A percentile compares a stretch with the other conserved stretches of the same genome.
phyloP scores from a whole-genome alignment of 352 stramenopile species.

The Pelagophyceae sp. region DNA sequence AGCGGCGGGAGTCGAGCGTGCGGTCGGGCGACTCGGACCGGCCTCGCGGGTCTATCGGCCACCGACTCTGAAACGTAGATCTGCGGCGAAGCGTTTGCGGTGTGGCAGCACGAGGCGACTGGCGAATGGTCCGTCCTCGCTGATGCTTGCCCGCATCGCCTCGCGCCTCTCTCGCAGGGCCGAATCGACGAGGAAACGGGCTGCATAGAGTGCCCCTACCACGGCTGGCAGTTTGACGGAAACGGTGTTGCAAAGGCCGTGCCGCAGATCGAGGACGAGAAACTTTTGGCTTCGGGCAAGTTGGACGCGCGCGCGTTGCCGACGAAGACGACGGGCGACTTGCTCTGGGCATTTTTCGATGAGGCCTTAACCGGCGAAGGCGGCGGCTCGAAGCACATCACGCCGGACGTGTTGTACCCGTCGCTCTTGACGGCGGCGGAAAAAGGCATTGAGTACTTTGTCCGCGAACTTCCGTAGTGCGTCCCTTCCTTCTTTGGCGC shows the following conservation, averaged over 20 bases:
- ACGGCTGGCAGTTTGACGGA: constrained; percentile 52
- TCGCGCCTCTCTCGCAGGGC: constrained; percentile 53
- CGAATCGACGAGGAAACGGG: constrained; percentile 40
- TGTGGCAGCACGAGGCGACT: constrained; percentile 27
- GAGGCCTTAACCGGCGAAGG: constrained; percentile 31
- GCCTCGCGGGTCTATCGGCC: background rate
- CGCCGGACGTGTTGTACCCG: constrained; percentile 30
- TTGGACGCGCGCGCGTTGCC: constrained; percentile 26
- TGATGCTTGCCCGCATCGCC: constrained; percentile 50
- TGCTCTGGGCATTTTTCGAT: constrained; percentile 43
- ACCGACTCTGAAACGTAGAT: background rate
- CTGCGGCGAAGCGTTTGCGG: constrained; percentile 28
- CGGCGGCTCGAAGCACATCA: constrained; percentile 18
- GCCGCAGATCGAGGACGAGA: constrained; percentile 33
- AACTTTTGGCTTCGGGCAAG: background rate
- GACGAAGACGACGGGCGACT: constrained; percentile 32
- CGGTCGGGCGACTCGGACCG: background rate
- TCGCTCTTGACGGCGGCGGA: constrained; percentile 25
- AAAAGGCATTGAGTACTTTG: constrained; percentile 18
- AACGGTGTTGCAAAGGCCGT: constrained; percentile 35
- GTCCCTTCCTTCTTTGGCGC: too few species aligned
- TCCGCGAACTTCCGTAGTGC: constrained; percentile 49
- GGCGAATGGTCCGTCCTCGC: constrained; percentile 29
- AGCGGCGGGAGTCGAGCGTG: too few species aligned
- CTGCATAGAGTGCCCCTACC: constrained; percentile 51